Evolutionary conservation across 1,139 yeast species (phyloP).

Genomic region (Yamadazyma kanchanaburiensis): DNA sequence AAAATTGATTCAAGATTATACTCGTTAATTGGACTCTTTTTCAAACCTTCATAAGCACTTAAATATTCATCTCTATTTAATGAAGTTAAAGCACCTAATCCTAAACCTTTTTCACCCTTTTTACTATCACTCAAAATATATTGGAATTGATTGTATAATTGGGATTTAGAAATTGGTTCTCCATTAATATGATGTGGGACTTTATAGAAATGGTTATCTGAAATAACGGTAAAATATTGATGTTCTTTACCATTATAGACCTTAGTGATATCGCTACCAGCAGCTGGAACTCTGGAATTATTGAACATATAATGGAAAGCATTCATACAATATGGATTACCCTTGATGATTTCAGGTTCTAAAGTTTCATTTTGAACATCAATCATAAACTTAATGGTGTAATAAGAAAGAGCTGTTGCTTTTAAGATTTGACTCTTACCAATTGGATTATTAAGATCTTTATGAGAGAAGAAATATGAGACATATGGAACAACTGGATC

Average conservation of each 20-base stretch:
- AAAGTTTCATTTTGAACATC: constrained; percentile 57
- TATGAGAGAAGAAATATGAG: constrained; percentile 85
- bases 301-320: constrained; percentile 91
- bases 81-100: constrained; percentile 78
- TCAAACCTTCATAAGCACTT: constrained; percentile 55
- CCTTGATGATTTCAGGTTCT: constrained; percentile 78
- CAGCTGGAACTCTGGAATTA: constrained; percentile 76
- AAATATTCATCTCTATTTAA: constrained; percentile 86
- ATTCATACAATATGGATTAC: constrained; percentile 89
- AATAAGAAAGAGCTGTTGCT: constrained; percentile 59
- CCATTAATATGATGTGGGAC: constrained; percentile 65
- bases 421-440: constrained; percentile 73
- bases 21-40: constrained; percentile 53
- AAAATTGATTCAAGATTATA: constrained; percentile 66
- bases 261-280: constrained; percentile 55
- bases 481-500: constrained; percentile 95
- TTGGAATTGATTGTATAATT: constrained; percentile 65
- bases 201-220: constrained; percentile 81
- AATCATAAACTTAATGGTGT: constrained; percentile 55
- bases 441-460: constrained; percentile 53
- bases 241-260: constrained; percentile 49
- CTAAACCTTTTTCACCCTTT: constrained; percentile 43
- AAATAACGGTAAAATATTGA: constrained; percentile 69
- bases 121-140: constrained; percentile 47
- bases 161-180: constrained; percentile 52